Conservation (phyloP, 2,329 filamentous ascomycete genomes). For the Trichophyton schoenleinii region DNA sequence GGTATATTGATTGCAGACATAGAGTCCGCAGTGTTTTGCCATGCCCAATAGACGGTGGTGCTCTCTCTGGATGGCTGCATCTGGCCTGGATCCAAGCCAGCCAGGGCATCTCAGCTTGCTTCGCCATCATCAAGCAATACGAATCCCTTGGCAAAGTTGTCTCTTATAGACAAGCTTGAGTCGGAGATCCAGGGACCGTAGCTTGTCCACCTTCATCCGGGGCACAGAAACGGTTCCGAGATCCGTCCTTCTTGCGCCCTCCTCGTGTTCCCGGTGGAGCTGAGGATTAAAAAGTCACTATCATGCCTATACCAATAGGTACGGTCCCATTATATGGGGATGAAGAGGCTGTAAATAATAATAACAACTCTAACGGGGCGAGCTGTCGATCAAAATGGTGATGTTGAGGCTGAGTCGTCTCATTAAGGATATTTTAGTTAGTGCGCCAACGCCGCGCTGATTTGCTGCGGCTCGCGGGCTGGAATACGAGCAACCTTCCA, state of each 20-base stretch:
- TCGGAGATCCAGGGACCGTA: not conserved
- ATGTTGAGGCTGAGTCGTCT: not conserved
- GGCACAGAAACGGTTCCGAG: not conserved
- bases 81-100: not conserved
- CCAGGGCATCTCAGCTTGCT: not conserved
- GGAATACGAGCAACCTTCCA: not conserved
- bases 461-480: not conserved
- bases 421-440: not conserved
- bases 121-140: not conserved
- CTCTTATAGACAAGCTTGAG: not conserved
- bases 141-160: constrained; percentile 2
- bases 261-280: not conserved
- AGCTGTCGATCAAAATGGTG: not conserved
- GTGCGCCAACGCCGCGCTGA: not conserved
- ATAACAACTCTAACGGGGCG: too few relatives aligned
- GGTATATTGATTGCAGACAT: not conserved
- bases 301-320: not conserved
- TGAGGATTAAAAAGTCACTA: not conserved
- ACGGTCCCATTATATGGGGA: not conserved
- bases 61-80: not conserved
- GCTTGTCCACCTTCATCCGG: not conserved
- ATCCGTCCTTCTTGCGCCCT: not conserved
- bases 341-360: too few relatives aligned
- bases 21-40: not conserved
- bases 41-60: not conserved